Conservation (phyloP, 2,329 filamentous ascomycete genomes). For the Cercospora sesami region DNA sequence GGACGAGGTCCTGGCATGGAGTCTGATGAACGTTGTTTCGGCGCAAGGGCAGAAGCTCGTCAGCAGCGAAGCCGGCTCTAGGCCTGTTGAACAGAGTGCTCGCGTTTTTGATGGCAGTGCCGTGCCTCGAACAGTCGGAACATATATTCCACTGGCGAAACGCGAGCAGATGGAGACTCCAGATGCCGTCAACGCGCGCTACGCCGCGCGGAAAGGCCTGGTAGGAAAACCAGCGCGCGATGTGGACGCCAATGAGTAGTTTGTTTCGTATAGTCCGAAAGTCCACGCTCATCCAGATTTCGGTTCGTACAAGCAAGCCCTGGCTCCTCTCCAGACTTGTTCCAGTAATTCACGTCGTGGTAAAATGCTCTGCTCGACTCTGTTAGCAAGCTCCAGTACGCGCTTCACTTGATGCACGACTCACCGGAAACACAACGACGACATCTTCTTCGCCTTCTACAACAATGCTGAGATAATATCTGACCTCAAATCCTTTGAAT, state of each 20-base stretch:
- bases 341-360: constrained; percentile 75
- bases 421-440: constrained; percentile 88
- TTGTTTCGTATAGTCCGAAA: not conserved
- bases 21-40: constrained; percentile 66
- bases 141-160: constrained; percentile 59
- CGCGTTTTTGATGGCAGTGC: constrained; percentile 62
- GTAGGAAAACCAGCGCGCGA: constrained; percentile 14
- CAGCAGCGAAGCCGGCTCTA: constrained; percentile 7
- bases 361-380: constrained; percentile 57
- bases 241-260: constrained; percentile 23
- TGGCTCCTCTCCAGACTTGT: constrained; percentile 83
- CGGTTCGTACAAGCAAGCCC: constrained; percentile 76
- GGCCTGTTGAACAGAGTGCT: constrained; percentile 42
- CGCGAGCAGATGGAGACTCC: constrained; percentile 58
- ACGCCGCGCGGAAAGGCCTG: constrained; percentile 54
- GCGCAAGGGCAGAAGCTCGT: constrained; percentile 37
- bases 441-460: constrained; percentile 85
- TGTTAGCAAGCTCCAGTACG: constrained; percentile 11
- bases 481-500: constrained; percentile 86
- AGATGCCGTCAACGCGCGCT: constrained; percentile 63
- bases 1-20: constrained; percentile 78
- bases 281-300: constrained; percentile 43
- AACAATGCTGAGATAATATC: constrained; percentile 85
- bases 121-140: constrained; percentile 54
- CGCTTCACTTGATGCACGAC: constrained; percentile 27